Evolutionary conservation across 345 rosid genomes (phyloP).

Genomic region (Raphanus sativus): DNA sequence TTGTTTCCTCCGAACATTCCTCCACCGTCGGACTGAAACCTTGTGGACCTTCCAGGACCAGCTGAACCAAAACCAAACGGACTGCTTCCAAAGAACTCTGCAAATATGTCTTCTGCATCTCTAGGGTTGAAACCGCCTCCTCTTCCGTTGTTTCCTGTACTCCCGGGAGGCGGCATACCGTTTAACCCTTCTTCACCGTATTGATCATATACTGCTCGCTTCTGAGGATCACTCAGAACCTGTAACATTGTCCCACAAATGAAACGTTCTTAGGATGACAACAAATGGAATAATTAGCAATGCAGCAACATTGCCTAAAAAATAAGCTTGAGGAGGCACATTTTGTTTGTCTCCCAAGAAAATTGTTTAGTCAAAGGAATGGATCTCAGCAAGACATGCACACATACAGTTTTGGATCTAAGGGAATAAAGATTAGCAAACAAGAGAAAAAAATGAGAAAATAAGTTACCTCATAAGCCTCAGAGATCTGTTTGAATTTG

Average conservation of each 20-base stretch:
- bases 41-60: conserved; percentile 62
- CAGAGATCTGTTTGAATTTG: conserved; percentile 92
- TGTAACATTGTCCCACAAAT: conserved; percentile 27
- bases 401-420: neutral
- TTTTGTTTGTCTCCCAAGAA: conserved; percentile 31
- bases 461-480: conserved; percentile 78
- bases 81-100: conserved; percentile 91
- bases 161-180: conserved; percentile 69
- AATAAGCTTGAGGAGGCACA: neutral
- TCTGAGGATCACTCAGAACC: conserved; percentile 92
- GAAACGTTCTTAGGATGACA: no score
- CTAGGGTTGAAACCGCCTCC: conserved; percentile 80
- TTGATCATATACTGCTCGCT: conserved; percentile 73
- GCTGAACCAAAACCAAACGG: conserved; percentile 82
- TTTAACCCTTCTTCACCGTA: conserved; percentile 93
- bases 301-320: neutral
- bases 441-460: neutral
- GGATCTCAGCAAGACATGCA: neutral
- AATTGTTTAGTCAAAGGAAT: conserved; percentile 1
- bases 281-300: neutral
- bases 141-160: conserved; percentile 50
- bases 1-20: conserved; percentile 52
- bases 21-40: conserved; percentile 80
- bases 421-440: neutral
- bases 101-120: conserved; percentile 93